Evolutionary conservation across 2,329 filamentous ascomycete genomes (phyloP), one percentile per base, ranked within the genome.

Genomic region (Cladosporium oxysporum): DNA sequence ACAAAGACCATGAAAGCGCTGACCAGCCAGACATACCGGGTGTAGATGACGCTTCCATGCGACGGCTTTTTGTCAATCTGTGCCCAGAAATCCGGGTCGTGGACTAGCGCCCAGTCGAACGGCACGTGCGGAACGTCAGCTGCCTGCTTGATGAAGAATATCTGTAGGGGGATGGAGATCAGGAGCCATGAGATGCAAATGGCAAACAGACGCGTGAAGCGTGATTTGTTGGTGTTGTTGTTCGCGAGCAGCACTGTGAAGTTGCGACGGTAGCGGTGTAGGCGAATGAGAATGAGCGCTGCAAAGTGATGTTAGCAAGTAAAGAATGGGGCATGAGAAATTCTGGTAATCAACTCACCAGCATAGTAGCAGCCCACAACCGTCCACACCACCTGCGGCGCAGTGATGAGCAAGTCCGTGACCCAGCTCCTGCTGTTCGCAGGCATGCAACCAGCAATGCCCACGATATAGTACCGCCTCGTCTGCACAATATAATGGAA

Each of bases 161-260:
- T 66, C 52, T 84, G 80, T 18, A 85, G 72, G 0, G 88, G 87
- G 1, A 88, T 75, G 68, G 85, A 83, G 47, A 83, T 71, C 47
- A 84, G 16, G 33, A 85, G 75, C 66, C 85, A 75, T 28, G 82
- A 71, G 8, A 85, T 61, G 35, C 87, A 82, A 73, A 91, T 82
- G 55, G 85, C 71, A 69, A 87, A 87, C 53, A 88, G 83, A 47
- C 88, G 84, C 62, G 88, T 69, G 79, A 90, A 90, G 66, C 87
- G 83, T 1, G 85, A 85, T 61, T 84, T 84, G 63, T 78, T 88
- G 44, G 85, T 82, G 59, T 83, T 83, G 64, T 81, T 81, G 50
- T 82, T 81, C 14, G 79, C 77, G 11, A 90, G 78, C 47, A 90
- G 83, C 21, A 79, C 75, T 29, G 82, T 79, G 70, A 91, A 88